Evolutionary conservation across 1,139 yeast species (phyloP).

Genomic region (Blastobotrys illinoisensis): DNA sequence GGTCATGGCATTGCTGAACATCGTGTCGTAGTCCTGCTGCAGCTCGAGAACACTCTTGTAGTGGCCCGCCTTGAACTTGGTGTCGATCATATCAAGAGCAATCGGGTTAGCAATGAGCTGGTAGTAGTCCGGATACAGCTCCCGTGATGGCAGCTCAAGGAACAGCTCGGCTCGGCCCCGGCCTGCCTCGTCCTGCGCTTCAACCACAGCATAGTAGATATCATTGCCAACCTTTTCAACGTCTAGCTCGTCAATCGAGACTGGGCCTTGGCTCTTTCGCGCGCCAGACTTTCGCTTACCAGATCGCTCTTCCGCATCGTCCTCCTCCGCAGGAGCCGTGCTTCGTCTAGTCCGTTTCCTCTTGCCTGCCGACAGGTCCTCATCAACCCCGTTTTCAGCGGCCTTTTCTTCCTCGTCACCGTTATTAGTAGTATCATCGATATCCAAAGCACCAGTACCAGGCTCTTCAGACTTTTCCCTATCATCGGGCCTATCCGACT

Average conservation of each 20-base stretch:
- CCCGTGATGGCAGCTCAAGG: slow-evolving; percentile 59
- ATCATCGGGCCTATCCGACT: slow-evolving; percentile 18
- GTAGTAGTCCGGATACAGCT: slow-evolving; percentile 82
- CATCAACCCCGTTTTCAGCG: slow-evolving; percentile 3
- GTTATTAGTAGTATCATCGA: background rate
- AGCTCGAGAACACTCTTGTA: slow-evolving; percentile 57
- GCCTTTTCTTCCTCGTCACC: background rate
- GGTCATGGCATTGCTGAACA: slow-evolving; percentile 76
- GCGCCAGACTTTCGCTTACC: slow-evolving; percentile 14
- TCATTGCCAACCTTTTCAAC: slow-evolving; percentile 5
- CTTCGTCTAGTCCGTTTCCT: background rate
- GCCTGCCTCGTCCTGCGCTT: slow-evolving; percentile 25
- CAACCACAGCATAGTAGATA: slow-evolving; percentile 25
- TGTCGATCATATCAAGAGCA: slow-evolving; percentile 64
- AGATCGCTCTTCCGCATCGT: slow-evolving; percentile 10
- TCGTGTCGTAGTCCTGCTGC: slow-evolving; percentile 65
- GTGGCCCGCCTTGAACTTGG: slow-evolving; percentile 41
- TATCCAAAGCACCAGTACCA: background rate
- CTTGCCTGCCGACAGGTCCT: background rate
- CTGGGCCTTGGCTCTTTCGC: slow-evolving; percentile 2
- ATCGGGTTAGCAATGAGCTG: slow-evolving; percentile 73
- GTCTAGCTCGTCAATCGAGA: slow-evolving; percentile 7
- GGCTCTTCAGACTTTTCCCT: slow-evolving; percentile 17
- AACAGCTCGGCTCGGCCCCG: slow-evolving; percentile 50
- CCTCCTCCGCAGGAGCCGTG: background rate